Base-by-base conservation (phyloP, 108 stramenopile species). In the Nannochloropsis gaditana region DNA sequence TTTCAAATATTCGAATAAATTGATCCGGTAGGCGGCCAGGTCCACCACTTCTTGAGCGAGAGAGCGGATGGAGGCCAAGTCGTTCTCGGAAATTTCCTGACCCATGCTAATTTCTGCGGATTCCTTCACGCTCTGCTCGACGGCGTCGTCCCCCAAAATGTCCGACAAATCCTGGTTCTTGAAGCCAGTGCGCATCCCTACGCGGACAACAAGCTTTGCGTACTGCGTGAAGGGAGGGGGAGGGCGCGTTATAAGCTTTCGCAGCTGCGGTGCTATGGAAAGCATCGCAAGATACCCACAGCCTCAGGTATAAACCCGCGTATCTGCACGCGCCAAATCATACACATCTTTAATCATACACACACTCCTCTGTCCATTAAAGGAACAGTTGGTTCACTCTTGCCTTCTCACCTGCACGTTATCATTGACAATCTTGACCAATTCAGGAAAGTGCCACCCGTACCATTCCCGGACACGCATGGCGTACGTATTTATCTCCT, bases 401-500 rank as follows among this genome's bases (percentile, higher is more conserved):
- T 73, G 3, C 15, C n/a, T n/a, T 8, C n/a, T 73, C n/a, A 73
- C 59, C 59, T 95, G 95, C 85, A 97, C 93, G 90, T 98, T 99
- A 91, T 99, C 97, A 88, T 97, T 97, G 83, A 99, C 93, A 47
- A 98, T 90, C 89, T 94, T 96, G 82, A 93, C 95, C 79, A 5
- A 17, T 11, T 97, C 99, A 87, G 99, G 99, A 92, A 99, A 99
- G 92, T 99, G 99, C 98, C 98, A 99, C 80, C 98, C 97, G 91
- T 98, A 99, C 99, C 99, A 99, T 92, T 99, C 99, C 90, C 95
- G 95, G 21, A 99, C 98, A 80, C 99, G 91, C 99, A 99, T 99
- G 82, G 99, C 99, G 90, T 99, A 99, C 9, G 97, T 99, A 90
- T 99, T 99, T 91, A 99, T 98, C 93, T 99, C 99, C 93, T 99